Conservation (phyloP, 2,329 filamentous ascomycete species). For the Trematosphaeria pertusa region DNA sequence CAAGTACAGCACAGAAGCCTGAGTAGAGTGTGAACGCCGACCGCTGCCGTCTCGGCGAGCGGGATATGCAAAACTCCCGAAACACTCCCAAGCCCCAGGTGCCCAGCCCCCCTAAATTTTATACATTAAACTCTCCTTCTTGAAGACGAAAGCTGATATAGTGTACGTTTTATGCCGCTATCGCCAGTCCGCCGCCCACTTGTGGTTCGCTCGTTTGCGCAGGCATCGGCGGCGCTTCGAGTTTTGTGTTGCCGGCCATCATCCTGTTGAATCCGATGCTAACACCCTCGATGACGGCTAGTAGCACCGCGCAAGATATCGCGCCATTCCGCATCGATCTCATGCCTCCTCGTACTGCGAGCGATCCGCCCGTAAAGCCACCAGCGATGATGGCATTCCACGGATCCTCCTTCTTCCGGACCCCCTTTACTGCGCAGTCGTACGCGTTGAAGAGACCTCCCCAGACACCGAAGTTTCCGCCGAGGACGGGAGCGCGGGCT, state of each 20-base stretch:
- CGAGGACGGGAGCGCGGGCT: slow-evolving; percentile 92
- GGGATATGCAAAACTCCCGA: slow-evolving; percentile 40
- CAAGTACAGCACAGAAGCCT: slow-evolving; percentile 43
- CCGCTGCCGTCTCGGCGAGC: slow-evolving; percentile 32
- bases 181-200: slow-evolving; percentile 23
- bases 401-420: slow-evolving; percentile 92
- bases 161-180: slow-evolving; percentile 30
- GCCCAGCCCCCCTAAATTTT: slow-evolving; percentile 21
- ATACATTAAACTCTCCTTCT: slow-evolving; percentile 26
- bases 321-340: slow-evolving; percentile 93
- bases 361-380: slow-evolving; percentile 86
- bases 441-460: slow-evolving; percentile 95
- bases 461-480: slow-evolving; percentile 98
- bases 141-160: slow-evolving; percentile 18
- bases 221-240: slow-evolving; percentile 66
- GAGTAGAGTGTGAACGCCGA: slow-evolving; percentile 46
- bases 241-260: slow-evolving; percentile 86
- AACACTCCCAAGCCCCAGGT: slow-evolving; percentile 24
- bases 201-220: slow-evolving; percentile 36
- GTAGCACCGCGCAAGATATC: slow-evolving; percentile 91
- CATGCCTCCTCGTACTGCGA: slow-evolving; percentile 90
- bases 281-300: slow-evolving; percentile 96
- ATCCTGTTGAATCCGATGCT: slow-evolving; percentile 95
- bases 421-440: slow-evolving; percentile 94
- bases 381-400: slow-evolving; percentile 98